Conservation (phyloP, 192 early-diverging fungal genomes). For the Backusella psychrophila region DNA sequence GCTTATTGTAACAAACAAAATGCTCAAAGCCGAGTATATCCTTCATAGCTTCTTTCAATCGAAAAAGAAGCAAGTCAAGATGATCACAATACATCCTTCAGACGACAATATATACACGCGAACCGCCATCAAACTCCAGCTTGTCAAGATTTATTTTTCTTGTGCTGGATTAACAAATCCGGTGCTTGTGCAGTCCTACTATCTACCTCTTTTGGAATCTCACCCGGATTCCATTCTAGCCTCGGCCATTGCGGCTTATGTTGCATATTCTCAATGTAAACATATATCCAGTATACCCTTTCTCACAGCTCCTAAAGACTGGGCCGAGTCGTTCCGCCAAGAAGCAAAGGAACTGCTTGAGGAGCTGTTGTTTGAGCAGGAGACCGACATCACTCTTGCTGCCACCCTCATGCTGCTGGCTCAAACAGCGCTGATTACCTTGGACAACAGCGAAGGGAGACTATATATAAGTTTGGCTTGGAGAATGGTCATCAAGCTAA, state of each 20-base stretch:
- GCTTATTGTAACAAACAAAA: slow-evolving; percentile 17
- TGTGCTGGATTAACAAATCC: slow-evolving; percentile 17
- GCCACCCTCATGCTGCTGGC: slow-evolving; percentile 1
- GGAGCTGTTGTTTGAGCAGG: slow-evolving; percentile 16
- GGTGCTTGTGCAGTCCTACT: neutral
- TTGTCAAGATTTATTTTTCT: neutral
- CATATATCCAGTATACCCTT: slow-evolving; percentile 3
- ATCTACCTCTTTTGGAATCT: neutral
- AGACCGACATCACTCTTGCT: slow-evolving; percentile 8
- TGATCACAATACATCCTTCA: neutral
- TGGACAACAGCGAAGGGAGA: slow-evolving; percentile 16
- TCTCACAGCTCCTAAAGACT: neutral
- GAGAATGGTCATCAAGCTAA: slow-evolving; percentile 15
- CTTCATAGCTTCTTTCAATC: slow-evolving; percentile 9
- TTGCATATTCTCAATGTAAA: slow-evolving; percentile 18
- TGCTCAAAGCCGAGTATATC: slow-evolving; percentile 13
- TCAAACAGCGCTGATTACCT: slow-evolving; percentile 5
- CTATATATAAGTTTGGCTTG: slow-evolving; percentile 16
- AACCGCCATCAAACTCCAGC: neutral
- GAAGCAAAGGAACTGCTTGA: slow-evolving; percentile 15
- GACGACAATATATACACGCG: neutral
- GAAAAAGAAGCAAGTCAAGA: slow-evolving; percentile 3
- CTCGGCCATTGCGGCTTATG: slow-evolving; percentile 12
- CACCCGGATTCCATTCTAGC: slow-evolving; percentile 17
- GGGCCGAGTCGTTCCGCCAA: slow-evolving; percentile 11